These are phyloP conservation scores for Penicillium freii DNA, from an alignment of 2,329 filamentous ascomycete genomes.

Conservation along the genomic window DNA sequence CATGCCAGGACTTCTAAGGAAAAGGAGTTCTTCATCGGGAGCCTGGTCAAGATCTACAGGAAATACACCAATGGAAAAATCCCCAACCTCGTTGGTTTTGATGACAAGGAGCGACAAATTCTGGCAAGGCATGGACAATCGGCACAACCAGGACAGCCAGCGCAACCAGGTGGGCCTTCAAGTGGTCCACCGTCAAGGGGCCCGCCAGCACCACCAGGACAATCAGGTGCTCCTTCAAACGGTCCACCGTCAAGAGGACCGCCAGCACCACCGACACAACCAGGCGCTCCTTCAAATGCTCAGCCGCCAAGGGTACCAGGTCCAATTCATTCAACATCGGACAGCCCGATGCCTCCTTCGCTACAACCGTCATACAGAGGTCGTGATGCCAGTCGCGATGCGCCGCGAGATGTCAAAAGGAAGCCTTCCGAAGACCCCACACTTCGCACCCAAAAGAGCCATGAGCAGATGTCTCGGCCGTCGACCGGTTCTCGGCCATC, in stretches of 20 bases:
- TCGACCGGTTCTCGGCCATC: conserved; percentile 32
- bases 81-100: conserved; percentile 80
- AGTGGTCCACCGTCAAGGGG: conserved; percentile 25
- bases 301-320: conserved; percentile 27
- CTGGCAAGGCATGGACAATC: conserved; percentile 57
- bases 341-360: conserved; percentile 1
- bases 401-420: conserved; percentile 29
- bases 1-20: conserved; percentile 89
- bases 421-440: conserved; percentile 39
- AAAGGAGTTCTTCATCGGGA: conserved; percentile 98
- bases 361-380: conserved; percentile 32
- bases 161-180: conserved; percentile 7
- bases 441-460: conserved; percentile 38
- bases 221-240: conserved; percentile 11
- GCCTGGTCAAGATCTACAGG: conserved; percentile 89
- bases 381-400: conserved; percentile 41
- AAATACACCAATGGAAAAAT: conserved; percentile 89
- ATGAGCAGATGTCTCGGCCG: conserved; percentile 41
- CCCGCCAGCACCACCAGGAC: conserved; percentile 7
- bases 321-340: conserved; percentile 15
- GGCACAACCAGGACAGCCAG: conserved; percentile 6
- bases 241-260: conserved; percentile 26
- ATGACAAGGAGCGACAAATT: conserved; percentile 71
- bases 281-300: conserved; percentile 8
- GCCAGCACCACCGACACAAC: conserved; percentile 1